Conservation (phyloP, 1,284 basidiomycete species). For the Melampsora americana region DNA sequence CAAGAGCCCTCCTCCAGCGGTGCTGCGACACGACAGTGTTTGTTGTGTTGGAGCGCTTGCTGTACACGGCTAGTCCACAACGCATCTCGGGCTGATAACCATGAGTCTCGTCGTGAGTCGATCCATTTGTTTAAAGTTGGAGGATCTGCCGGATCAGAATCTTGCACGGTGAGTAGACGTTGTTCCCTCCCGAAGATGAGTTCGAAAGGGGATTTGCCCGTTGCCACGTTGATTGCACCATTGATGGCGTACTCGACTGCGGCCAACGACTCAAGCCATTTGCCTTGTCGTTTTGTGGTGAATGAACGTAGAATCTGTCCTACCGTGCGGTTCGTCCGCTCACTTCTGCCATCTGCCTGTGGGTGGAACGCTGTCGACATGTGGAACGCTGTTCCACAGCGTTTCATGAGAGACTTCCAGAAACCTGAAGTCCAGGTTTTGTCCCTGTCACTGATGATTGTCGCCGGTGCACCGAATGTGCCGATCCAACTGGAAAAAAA, state of each 20-base stretch:
- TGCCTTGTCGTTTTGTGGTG: constrained; percentile 34
- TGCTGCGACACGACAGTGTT: not conserved
- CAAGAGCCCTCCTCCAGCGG: not conserved
- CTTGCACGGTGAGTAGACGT: no score
- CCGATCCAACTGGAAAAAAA: constrained; percentile 3
- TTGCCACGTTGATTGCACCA: constrained; percentile 44
- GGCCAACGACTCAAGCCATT: constrained; percentile 44
- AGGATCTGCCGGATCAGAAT: not conserved
- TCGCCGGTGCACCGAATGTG: constrained; percentile 45
- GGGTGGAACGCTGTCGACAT: constrained; percentile 50
- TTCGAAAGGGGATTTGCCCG: constrained; percentile 45
- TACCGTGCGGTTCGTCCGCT: constrained; percentile 55
- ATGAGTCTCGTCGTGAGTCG: not conserved
- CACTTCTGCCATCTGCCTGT: constrained; percentile 50
- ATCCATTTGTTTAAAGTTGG: not conserved
- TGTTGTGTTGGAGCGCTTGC: constrained; percentile 18
- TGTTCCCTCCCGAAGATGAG: constrained; percentile 42
- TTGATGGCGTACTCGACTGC: constrained; percentile 45
- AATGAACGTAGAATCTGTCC: constrained; percentile 46
- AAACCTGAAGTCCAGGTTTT: constrained; percentile 50
- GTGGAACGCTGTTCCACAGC: constrained; percentile 46
- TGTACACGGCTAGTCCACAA: not conserved
- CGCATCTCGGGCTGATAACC: not conserved
- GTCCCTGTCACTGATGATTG: constrained; percentile 49
- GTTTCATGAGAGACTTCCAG: constrained; percentile 48